Evolutionary conservation across 78 protist species (phyloP).

Genomic region (Chrysochromulina parva): DNA sequence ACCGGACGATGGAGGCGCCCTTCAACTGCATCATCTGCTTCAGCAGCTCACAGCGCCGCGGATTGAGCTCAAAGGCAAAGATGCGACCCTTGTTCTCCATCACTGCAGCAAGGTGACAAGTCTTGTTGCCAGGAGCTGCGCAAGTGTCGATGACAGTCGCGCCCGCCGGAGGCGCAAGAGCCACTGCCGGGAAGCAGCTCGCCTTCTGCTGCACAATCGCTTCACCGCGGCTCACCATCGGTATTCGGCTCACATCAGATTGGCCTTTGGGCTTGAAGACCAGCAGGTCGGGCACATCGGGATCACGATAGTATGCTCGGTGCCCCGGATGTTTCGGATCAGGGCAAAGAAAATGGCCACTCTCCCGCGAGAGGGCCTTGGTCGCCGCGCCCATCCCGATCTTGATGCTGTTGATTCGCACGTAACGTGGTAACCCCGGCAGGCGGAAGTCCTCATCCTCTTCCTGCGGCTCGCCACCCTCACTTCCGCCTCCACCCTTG

Average conservation of each 20-base stretch:
- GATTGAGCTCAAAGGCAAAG: conserved; percentile 46
- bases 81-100: neutral
- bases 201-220: conserved; percentile 65
- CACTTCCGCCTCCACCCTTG: no score
- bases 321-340: neutral
- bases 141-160: conserved; percentile 56
- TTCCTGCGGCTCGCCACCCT: no score
- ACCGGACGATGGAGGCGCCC: neutral
- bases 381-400: neutral
- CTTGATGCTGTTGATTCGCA: conserved; percentile 43
- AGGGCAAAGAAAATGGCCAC: neutral
- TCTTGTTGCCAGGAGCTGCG: conserved; percentile 78
- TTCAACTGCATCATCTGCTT: no score
- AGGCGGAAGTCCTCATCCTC: neutral
- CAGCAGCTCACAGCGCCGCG: conserved; percentile 13
- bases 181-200: conserved; percentile 70
- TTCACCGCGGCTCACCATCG: neutral
- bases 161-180: conserved; percentile 53
- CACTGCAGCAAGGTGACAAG: conserved; percentile 25
- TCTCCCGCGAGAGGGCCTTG: neutral
- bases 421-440: conserved; percentile 53
- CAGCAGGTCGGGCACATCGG: conserved; percentile 1
- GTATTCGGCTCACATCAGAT: conserved; percentile 17
- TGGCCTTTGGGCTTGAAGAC: conserved; percentile 17
- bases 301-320: neutral